Percentiles rank a stretch among this genome's conserved stretches.
Conservation (phyloP, 768 basidiomycete species). For the Crucibulum laeve region DNA sequence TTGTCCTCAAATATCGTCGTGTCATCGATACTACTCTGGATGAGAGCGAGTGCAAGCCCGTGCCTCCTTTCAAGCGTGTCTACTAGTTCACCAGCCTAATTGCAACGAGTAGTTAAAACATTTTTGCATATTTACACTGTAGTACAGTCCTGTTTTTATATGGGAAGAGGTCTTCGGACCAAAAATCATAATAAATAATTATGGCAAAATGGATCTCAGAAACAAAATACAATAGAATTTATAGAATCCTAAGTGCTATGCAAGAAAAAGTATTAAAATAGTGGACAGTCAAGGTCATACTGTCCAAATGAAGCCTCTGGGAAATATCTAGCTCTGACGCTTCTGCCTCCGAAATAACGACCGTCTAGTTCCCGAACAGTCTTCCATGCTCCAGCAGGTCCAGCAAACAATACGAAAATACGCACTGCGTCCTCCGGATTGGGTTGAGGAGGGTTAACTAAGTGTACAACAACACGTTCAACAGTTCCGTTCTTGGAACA, state of each 20-base stretch:
- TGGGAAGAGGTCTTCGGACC: too few relatives aligned
- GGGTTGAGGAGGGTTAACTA: conserved; percentile 60
- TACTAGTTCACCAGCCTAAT: conserved; percentile 66
- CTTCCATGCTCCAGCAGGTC: conserved; percentile 94
- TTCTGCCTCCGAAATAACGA: conserved; percentile 84
- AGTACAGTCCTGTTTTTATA: too few relatives aligned
- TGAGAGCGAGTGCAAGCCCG: conserved; percentile 93
- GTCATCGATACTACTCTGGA: conserved; percentile 89
- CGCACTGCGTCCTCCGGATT: conserved; percentile 81
- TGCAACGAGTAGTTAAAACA: not conserved
- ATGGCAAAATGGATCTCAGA: too few relatives aligned
- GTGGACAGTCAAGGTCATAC: conserved; percentile 43
- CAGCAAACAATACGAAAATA: conserved; percentile 88
- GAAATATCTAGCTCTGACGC: conserved; percentile 80
- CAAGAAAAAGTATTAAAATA: conserved; percentile 18
- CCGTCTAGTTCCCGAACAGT: conserved; percentile 92
- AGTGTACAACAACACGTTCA: conserved; percentile 83
- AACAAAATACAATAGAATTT: too few relatives aligned
- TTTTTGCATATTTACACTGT: not conserved
- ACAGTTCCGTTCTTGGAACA: conserved; percentile 90
- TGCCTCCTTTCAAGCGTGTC: conserved; percentile 97
- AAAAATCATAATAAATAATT: too few relatives aligned
- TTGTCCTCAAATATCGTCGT: conserved; percentile 83
- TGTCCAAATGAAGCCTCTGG: conserved; percentile 52
- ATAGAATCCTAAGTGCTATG: conserved; percentile 5